These are phyloP conservation scores for Talaromyces sp. DNA, from an alignment of 2,329 filamentous ascomycete genomes.

Conservation along the genomic window DNA sequence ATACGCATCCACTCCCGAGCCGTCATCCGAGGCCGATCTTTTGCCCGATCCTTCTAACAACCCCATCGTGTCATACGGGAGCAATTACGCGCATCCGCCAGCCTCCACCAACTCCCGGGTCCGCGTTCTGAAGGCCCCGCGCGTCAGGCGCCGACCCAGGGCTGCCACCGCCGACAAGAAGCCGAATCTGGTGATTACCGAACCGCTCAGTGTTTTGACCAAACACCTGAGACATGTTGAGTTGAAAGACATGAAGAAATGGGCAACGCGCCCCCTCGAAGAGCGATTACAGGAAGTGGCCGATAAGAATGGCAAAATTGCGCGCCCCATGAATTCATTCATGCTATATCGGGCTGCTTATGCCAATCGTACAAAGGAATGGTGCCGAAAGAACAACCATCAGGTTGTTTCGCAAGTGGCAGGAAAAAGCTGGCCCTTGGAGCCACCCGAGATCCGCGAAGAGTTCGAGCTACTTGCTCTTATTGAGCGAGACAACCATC, in stretches of 20 bases:
- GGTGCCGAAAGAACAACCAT: slow-evolving; percentile 82
- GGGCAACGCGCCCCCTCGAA: slow-evolving; percentile 67
- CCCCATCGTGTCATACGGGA: not conserved
- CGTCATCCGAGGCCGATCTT: not conserved
- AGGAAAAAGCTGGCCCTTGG: slow-evolving; percentile 78
- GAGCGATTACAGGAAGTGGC: slow-evolving; percentile 63
- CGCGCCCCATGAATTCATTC: slow-evolving; percentile 94
- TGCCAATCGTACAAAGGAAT: slow-evolving; percentile 76
- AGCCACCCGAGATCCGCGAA: slow-evolving; percentile 65
- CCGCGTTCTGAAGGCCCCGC: slow-evolving; percentile 14
- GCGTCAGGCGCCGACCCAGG: slow-evolving; percentile 15
- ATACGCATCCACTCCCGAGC: not conserved
- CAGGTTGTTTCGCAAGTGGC: slow-evolving; percentile 87
- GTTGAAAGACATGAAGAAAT: slow-evolving; percentile 72
- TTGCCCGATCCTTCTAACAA: not conserved
- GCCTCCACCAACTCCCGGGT: slow-evolving; percentile 8
- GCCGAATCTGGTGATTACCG: slow-evolving; percentile 9
- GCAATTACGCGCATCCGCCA: not conserved
- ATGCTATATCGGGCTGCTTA: slow-evolving; percentile 96
- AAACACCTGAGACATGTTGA: slow-evolving; percentile 41
- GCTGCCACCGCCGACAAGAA: slow-evolving; percentile 10
- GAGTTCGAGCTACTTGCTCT: slow-evolving; percentile 74
- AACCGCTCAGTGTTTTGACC: slow-evolving; percentile 18
- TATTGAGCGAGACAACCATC: slow-evolving; percentile 78
- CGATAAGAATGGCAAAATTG: slow-evolving; percentile 70